These are phyloP conservation scores for Halophytophthora batemanensis DNA, from an alignment of 352 stramenopile genomes.

Conservation along the genomic window DNA sequence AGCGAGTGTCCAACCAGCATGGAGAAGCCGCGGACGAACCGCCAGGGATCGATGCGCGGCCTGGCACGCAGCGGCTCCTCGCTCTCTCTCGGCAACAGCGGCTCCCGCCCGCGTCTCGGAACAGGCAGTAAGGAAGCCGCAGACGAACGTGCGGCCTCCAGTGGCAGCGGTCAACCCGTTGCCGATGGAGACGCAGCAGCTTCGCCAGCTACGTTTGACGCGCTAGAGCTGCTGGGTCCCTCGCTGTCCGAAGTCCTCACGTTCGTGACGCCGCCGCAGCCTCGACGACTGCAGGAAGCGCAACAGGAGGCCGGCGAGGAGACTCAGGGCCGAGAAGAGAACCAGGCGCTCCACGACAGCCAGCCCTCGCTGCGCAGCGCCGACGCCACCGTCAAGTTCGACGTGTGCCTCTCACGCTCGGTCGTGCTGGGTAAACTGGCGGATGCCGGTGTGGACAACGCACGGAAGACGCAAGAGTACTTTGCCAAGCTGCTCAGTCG, in stretches of 20 bases:
- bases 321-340: constrained; percentile 9
- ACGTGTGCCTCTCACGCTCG: constrained; percentile 43
- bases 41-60: background rate
- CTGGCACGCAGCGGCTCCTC: constrained; percentile 1
- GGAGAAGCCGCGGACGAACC: constrained; percentile 9
- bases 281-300: constrained; percentile 17
- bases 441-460: constrained; percentile 40
- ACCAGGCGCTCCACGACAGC: constrained; percentile 10
- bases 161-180: background rate
- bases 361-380: constrained; percentile 4
- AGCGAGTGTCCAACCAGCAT: too few species aligned
- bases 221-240: constrained; percentile 40
- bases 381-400: constrained; percentile 29
- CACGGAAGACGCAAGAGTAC: constrained; percentile 59
- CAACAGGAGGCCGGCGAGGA: constrained; percentile 29
- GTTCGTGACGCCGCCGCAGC: constrained; percentile 35
- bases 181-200: background rate
- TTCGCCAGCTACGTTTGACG: constrained; percentile 23
- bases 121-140: background rate
- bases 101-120: constrained; percentile 3
- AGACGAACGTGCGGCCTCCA: too few species aligned
- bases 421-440: constrained; percentile 38
- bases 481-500: constrained; percentile 56
- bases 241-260: constrained; percentile 52
- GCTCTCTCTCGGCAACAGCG: background rate